Evolutionary conservation across 129 eudicot species (phyloP), one percentile per base, ranked within the genome.

Genomic region (Chrysanthemum lavandulifolium): DNA sequence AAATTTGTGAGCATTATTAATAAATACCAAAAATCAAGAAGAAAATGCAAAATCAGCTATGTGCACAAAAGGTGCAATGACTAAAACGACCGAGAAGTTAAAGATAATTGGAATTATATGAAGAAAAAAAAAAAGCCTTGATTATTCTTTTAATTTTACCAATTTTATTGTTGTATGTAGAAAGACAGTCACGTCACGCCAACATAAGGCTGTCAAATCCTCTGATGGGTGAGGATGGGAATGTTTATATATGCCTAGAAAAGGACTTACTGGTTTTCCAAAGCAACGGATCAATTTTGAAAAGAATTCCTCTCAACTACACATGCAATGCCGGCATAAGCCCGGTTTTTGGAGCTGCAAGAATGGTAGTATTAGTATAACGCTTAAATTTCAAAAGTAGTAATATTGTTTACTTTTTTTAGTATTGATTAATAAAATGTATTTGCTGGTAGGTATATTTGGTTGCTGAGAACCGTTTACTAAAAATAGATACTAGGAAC

Each of bases 391-490:
- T 43, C 10, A 50, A 12, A 65, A 57, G 11, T 7, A 6, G 47
- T 40, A 40, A 8, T 40, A 57, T 13, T 66, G 16, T 10, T 75
- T 19, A 53, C 40, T 74, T 50, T 18, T 18, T 6, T 57, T 57
- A 57, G 19, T 57, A 18, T 9, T 57, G 23, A 15, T 9, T 18
- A 18, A 21, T 57, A 29, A 57, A 0, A 12, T 9, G 19, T 57
- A 57, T 57, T 57, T 21, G 62, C 31, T 74, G 71, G 84, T 84
- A 92, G 98, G 74, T 92, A 51, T 92, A 87, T 77, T 61, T 95
- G 76, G 89, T 91, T 72, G 97, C 97, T 33, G 99, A 82, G 61
- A 86, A 88, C 59, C 69, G 82, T 74, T 87, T 95, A 58, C 84
- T 95, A 36, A 85, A 71, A 80, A 77, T 95, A 18, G 74, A 78